Base-by-base conservation (phyloP, 495 filamentous ascomycete species). In the Podospora bellae-mahoneyi region DNA sequence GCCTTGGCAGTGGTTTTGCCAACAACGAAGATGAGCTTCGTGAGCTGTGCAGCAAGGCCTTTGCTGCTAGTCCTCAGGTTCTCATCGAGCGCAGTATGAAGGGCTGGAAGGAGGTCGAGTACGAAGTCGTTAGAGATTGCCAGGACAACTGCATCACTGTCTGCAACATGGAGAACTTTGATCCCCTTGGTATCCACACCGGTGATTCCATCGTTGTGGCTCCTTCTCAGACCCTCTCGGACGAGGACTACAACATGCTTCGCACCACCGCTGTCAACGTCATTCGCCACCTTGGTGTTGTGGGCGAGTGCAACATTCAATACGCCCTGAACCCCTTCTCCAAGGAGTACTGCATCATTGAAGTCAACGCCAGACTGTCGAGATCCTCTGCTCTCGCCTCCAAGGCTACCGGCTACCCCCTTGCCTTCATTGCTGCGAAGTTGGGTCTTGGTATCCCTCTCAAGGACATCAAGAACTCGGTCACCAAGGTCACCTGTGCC, bases 121-220 rank as follows among this genome's bases (percentile, higher is more conserved):
- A 98, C 76, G 94, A 98, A 78, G 94, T 98, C 44, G 94, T 98
- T 53, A 89, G 94, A 66, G 94, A 98, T 79, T 91, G 90, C 59
- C 85, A 88, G 72, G 95, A 97, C 84, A 98, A 98, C 83, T 97
- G 95, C 79, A 97, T 98, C 72, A 98, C 94, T 19, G 94, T 98
- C 59, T 98, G 94, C 84, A 98, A 98, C 83, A 98, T 98, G 94
- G 94, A 98, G 83, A 98, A 98, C 82, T 98, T 98, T 76, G 94
- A 98, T 76, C 94, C 94, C 53, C 85, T 98, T 44, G 94, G 94
- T 75, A 94, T 96, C 64, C 94, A 98, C 77, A 98, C 94, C 54
- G 94, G 94, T 77, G 94, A 98, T 82, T 96, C 92, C 69, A 97
- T 98, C 72, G 94, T 98, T 65, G 93, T 97, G 72, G 93, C 94